Evolutionary conservation across 306 rosid species (phyloP).

Genomic region (Astragalus membranaceus): DNA sequence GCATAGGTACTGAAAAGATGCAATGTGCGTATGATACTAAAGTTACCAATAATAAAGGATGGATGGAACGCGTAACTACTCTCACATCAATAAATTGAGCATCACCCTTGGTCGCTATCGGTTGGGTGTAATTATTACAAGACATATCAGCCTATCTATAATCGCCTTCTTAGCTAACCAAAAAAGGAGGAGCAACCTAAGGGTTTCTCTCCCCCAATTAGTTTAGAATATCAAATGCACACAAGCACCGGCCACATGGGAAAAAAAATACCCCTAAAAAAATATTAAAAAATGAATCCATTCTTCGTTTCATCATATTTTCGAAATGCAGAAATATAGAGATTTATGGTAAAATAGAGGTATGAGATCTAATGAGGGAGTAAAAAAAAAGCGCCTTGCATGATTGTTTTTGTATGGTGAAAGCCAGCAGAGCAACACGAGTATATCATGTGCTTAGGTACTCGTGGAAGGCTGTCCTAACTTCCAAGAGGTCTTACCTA

Average conservation of each 20-base stretch:
- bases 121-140: constrained; percentile 28
- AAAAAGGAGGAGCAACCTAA: constrained; percentile 28
- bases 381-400: no score
- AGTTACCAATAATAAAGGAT: constrained; percentile 21
- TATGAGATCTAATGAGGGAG: no score
- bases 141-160: constrained; percentile 10
- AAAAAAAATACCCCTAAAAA: neutral
- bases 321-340: no score
- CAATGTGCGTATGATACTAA: constrained; percentile 16
- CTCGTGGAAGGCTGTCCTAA: constrained; percentile 38
- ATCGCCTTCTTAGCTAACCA: constrained; percentile 35
- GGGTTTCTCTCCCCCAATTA: neutral
- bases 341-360: no score
- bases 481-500: constrained; percentile 53
- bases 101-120: constrained; percentile 24
- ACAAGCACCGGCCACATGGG: constrained; percentile 29
- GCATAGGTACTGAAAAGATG: constrained; percentile 25
- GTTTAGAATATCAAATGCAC: constrained; percentile 12
- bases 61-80: constrained; percentile 20
- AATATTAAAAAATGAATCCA: no score
- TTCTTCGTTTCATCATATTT: no score
- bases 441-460: constrained; percentile 70
- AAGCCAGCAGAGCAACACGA: constrained; percentile 53
- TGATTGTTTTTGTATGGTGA: constrained; percentile 30
- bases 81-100: constrained; percentile 16